A percentile compares a stretch with the other conserved stretches of the same genome.
Evolutionary conservation across 192 early-diverging fungal species (phyloP).

Genomic region (Coemansia interrupta): DNA sequence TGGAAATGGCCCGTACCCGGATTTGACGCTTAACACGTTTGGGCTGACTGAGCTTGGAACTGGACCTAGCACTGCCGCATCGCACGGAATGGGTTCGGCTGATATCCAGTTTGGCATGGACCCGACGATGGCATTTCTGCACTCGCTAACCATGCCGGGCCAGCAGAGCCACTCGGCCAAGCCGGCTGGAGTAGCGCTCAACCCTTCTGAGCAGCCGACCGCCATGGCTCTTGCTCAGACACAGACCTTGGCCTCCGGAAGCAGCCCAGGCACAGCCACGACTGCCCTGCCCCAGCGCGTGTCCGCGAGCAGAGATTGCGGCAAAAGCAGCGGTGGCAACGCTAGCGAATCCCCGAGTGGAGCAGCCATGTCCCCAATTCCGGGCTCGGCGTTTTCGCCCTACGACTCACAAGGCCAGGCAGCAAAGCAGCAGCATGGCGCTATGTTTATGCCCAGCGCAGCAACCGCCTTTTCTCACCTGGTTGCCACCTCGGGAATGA

Average conservation of each 20-base stretch:
- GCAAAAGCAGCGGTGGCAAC: constrained; percentile 1
- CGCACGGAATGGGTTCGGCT: too few species aligned
- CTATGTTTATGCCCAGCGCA: constrained; percentile 21
- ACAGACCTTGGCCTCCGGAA: too few species aligned
- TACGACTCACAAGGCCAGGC: constrained; percentile 11
- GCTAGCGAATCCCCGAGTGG: neutral
- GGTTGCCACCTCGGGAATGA: constrained; percentile 3
- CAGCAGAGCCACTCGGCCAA: too few species aligned
- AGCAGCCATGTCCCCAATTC: constrained; percentile 6
- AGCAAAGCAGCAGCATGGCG: constrained; percentile 11
- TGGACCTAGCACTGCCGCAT: neutral
- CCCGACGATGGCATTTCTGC: too few species aligned
- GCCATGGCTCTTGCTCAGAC: too few species aligned
- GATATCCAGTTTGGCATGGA: too few species aligned
- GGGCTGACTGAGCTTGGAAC: constrained; percentile 4
- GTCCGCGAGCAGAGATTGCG: neutral
- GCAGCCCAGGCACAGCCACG: neutral
- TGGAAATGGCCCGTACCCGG: constrained; percentile 8
- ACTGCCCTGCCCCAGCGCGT: neutral
- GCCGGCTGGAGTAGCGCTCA: too few species aligned
- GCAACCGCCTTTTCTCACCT: neutral
- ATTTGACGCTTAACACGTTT: constrained; percentile 9
- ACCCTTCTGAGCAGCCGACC: too few species aligned
- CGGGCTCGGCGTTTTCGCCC: constrained; percentile 15
- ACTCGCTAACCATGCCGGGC: too few species aligned